Conservation (phyloP, 2,329 filamentous ascomycete species). For the Trichoderma sp. region DNA sequence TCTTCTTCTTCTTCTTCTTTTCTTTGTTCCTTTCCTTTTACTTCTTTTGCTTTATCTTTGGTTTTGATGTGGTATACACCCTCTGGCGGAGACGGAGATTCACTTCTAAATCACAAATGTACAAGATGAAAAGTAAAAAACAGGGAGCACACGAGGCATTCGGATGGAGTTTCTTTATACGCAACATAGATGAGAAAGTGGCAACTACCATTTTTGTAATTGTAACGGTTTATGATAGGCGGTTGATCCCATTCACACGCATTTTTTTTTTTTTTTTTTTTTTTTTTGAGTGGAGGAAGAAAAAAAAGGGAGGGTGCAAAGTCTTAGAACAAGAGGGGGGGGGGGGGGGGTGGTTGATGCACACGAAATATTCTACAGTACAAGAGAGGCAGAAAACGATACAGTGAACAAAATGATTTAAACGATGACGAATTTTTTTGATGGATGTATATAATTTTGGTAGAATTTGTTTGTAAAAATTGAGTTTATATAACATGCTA, state of each 20-base stretch:
- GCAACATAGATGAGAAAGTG: constrained; percentile 26
- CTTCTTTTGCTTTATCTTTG: not conserved
- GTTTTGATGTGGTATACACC: not conserved
- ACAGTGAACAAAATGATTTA: not conserved
- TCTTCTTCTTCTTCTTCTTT: not conserved
- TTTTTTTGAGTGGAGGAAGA: not conserved
- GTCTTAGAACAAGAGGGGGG: not conserved
- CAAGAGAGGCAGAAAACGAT: not conserved
- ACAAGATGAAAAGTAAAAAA: constrained; percentile 21
- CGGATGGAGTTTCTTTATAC: constrained; percentile 17
- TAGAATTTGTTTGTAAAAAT: not conserved
- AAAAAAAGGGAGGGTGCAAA: not conserved
- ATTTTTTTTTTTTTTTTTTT: not conserved
- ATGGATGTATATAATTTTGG: not conserved
- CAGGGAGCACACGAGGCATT: constrained; percentile 18
- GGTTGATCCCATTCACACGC: not conserved
- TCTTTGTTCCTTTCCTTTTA: not conserved
- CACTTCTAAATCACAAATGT: not conserved
- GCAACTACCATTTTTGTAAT: constrained; percentile 27
- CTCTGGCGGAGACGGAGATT: not conserved
- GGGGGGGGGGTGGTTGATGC: not conserved
- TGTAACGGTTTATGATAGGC: constrained; percentile 26
- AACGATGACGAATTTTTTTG: not conserved
- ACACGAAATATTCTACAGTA: constrained; percentile 2
- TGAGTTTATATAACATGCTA: not conserved